These are phyloP conservation scores for Rauvolfia tetraphylla DNA, from an alignment of 257 asterid genomes.

Conservation along the genomic window DNA sequence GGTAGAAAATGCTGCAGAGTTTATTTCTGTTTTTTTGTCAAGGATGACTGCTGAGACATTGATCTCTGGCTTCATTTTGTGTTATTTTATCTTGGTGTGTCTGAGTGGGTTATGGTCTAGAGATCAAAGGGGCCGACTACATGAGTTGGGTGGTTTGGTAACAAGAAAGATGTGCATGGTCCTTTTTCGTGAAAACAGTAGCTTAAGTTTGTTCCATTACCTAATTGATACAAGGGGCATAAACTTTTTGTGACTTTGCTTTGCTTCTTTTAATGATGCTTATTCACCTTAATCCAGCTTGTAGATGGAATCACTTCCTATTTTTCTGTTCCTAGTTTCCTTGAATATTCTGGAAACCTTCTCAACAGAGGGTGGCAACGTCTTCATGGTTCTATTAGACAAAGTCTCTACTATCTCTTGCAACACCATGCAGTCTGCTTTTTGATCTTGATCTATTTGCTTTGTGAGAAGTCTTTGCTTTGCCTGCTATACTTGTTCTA, in stretches of 20 bases:
- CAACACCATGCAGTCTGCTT: background rate
- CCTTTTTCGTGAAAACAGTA: conserved; percentile 11
- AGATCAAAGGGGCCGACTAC: conserved; percentile 18
- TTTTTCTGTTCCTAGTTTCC: conserved; percentile 22
- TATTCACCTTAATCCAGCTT: conserved; percentile 1
- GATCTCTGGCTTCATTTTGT: background rate
- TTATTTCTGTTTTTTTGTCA: background rate
- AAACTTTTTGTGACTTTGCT: background rate
- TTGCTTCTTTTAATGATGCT: conserved; percentile 9
- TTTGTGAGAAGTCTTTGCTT: background rate
- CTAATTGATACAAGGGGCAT: conserved; percentile 4
- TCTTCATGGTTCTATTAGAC: conserved; percentile 52
- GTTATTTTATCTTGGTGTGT: background rate
- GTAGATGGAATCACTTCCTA: conserved; percentile 26
- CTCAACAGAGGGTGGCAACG: conserved; percentile 33
- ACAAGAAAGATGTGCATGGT: conserved; percentile 27
- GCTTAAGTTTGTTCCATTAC: conserved; percentile 9
- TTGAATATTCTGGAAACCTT: conserved; percentile 17
- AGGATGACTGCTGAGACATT: background rate
- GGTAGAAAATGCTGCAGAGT: background rate
- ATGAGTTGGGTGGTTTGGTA: conserved; percentile 24
- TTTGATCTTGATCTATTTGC: conserved; percentile 10
- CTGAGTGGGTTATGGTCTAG: background rate
- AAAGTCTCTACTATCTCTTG: conserved; percentile 33
- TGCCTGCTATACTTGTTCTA: background rate